These are phyloP conservation scores for grape (Vitis vinifera) DNA, from an alignment of 164 flowering plant genomes.

Conservation along the genomic window DNA sequence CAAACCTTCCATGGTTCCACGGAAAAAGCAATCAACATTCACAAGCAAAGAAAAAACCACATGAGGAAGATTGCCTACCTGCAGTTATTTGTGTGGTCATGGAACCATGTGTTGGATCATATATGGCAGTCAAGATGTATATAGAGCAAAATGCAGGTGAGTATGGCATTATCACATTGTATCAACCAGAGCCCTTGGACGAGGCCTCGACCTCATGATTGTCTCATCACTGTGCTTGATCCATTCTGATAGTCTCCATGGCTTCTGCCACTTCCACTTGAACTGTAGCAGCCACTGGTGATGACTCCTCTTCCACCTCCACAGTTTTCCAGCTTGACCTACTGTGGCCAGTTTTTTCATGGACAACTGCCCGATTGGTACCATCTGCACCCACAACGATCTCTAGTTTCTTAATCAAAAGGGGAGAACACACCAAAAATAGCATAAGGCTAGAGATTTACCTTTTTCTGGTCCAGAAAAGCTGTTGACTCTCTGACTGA, in stretches of 20 bases:
- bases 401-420: background rate
- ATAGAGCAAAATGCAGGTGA: conserved; percentile 12
- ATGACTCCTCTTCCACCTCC: conserved; percentile 97
- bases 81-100: conserved; percentile 17
- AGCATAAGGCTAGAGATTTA: background rate
- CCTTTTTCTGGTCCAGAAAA: conserved; percentile 64
- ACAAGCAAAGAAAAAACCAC: background rate
- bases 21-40: background rate
- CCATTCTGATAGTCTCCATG: conserved; percentile 93
- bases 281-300: conserved; percentile 93
- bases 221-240: conserved; percentile 92
- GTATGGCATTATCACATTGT: conserved; percentile 26
- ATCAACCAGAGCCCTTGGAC: conserved; percentile 53
- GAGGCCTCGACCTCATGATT: conserved; percentile 64
- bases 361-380: conserved; percentile 66
- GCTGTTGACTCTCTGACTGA: conserved; percentile 54
- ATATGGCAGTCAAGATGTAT: conserved; percentile 21
- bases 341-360: conserved; percentile 60
- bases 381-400: conserved; percentile 52
- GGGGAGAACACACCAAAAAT: background rate
- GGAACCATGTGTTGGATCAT: conserved; percentile 22
- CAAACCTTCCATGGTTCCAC: background rate
- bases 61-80: conserved; percentile 23
- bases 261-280: conserved; percentile 99
- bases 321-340: conserved; percentile 78